Conservation (phyloP, 768 basidiomycete species). For the Coprinopsis cinerea region DNA sequence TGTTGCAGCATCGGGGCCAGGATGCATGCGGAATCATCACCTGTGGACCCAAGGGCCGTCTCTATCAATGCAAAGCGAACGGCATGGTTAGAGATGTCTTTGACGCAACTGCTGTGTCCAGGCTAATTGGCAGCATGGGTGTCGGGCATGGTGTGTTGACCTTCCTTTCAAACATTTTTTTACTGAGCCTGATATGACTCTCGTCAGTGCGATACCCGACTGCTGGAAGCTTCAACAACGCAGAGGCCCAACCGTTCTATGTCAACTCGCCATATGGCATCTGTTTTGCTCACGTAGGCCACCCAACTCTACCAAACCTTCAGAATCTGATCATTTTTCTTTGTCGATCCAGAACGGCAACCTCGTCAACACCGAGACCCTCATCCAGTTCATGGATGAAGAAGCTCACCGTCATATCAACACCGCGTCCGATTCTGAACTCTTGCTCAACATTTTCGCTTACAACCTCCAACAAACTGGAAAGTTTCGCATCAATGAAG, state of each 20-base stretch:
- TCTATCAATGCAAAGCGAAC: conserved; percentile 98
- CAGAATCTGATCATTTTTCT: not conserved
- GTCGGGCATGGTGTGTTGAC: conserved; percentile 80
- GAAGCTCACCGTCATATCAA: conserved; percentile 98
- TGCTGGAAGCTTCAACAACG: conserved; percentile 92
- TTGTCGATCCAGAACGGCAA: conserved; percentile 81
- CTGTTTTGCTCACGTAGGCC: conserved; percentile 89
- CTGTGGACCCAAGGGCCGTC: conserved; percentile 88
- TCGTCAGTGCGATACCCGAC: conserved; percentile 98
- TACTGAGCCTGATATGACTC: no score
- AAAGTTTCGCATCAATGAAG: conserved; percentile 98
- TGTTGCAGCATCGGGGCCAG: conserved; percentile 95
- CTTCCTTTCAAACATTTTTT: no score
- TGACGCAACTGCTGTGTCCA: conserved; percentile 69
- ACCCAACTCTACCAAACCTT: not conserved
- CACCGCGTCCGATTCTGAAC: conserved; percentile 96
- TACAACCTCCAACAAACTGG: conserved; percentile 97
- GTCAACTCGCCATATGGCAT: conserved; percentile 99
- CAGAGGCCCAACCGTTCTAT: conserved; percentile 99
- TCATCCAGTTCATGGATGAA: conserved; percentile 93
- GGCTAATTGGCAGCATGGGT: conserved; percentile 91
- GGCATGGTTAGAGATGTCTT: conserved; percentile 99
- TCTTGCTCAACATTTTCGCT: conserved; percentile 95
- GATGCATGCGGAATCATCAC: conserved; percentile 98
- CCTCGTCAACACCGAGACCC: conserved; percentile 82